Percentiles rank a stretch among this genome's conserved stretches.
Conservation (phyloP, 2,329 filamentous ascomycete genomes). For the Fusarium beomiforme region DNA sequence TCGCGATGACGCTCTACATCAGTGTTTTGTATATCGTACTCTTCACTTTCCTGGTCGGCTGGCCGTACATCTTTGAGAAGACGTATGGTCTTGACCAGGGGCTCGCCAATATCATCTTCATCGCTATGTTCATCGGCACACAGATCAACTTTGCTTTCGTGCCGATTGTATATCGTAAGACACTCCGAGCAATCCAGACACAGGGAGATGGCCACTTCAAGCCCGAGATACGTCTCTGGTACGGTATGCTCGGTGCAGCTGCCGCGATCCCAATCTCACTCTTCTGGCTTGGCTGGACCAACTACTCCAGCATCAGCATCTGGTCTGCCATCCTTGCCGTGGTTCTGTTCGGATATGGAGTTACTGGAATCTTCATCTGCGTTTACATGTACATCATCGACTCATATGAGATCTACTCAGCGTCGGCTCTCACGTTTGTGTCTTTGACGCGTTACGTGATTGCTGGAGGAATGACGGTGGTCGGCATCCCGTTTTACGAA, state of each 20-base stretch:
- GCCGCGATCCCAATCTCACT: slow-evolving; percentile 55
- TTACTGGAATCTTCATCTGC: slow-evolving; percentile 44
- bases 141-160: slow-evolving; percentile 47
- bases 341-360: slow-evolving; percentile 56
- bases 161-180: slow-evolving; percentile 48
- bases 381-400: slow-evolving; percentile 52
- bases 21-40: slow-evolving; percentile 63
- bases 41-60: slow-evolving; percentile 64
- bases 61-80: slow-evolving; percentile 58
- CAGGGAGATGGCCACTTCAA: slow-evolving; percentile 35
- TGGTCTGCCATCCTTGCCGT: slow-evolving; percentile 57
- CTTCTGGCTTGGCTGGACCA: slow-evolving; percentile 63
- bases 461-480: slow-evolving; percentile 49
- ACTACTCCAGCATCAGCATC: slow-evolving; percentile 52
- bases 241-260: slow-evolving; percentile 55
- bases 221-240: slow-evolving; percentile 54
- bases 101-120: slow-evolving; percentile 55
- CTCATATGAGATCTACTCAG: slow-evolving; percentile 47
- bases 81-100: slow-evolving; percentile 55
- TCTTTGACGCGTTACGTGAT: slow-evolving; percentile 45
- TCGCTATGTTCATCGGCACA: slow-evolving; percentile 55
- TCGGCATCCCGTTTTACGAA: slow-evolving; percentile 47
- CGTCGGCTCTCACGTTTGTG: slow-evolving; percentile 47
- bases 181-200: slow-evolving; percentile 39
- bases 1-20: slow-evolving; percentile 60